Evolutionary conservation across 345 rosid species (phyloP), one percentile per base, ranked within the genome.

Genomic region (Lumnitzera racemosa): DNA sequence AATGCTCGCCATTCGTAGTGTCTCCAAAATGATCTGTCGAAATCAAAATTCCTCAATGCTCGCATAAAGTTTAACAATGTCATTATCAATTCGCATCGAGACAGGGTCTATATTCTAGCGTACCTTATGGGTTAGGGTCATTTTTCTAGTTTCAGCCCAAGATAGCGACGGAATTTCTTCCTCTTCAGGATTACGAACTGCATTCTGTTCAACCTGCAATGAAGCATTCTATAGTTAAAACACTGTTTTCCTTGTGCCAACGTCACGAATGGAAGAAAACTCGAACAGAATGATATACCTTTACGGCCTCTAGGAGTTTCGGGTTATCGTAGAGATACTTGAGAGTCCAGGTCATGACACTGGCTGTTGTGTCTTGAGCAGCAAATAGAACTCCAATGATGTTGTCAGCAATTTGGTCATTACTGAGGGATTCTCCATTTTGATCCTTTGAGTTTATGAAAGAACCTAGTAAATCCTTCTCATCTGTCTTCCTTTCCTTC

Each of bases 291-390:
- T 10, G 14, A 11, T 23, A 67, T 75, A 87, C 95, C 95, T 79
- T 87, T n/a, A 87, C 80, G 58, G 76, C 78, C 76, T 80, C 83
- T 20, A 84, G 90, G 71, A 82, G 78, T 61, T 82, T 74, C 46
- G 73, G 85, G 68, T 82, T 80, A 63, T 79, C 95, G 63, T 82
- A 90, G 62, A 87, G 88, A 70, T 80, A 82, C 74, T 84, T 87
- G 73, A 80, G 79, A 69, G 77, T 77, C 95, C 95, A 87, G n/a
- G 95, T 84, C 85, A 84, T 65, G 75, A 70, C 78, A 57, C 88
- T 84, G 5, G 95, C 90, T 0, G 90, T 87, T 23, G 95, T 87
- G 71, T 87, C 89, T 65, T 81, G 87, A 55, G 94, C 89, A 4
- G 94, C 94, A 51, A 86, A 86, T 15, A 86, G 76, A 54, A 74